Evolutionary conservation across 495 filamentous ascomycete genomes (phyloP).

Genomic region (Podospora bellae-mahoneyi): DNA sequence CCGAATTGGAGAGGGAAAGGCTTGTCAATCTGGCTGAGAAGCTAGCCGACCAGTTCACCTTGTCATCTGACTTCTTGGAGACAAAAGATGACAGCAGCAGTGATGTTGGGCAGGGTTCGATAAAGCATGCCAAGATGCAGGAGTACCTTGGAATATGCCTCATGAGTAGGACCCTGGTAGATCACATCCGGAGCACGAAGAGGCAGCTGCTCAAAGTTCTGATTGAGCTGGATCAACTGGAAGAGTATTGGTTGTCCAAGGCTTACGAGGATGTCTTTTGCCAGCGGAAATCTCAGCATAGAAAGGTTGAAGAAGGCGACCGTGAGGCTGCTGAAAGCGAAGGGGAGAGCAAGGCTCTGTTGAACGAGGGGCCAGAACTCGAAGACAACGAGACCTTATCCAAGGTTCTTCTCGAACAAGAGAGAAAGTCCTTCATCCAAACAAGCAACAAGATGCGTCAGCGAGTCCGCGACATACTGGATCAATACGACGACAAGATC

Average conservation of each 20-base stretch:
- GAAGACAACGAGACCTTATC: neutral
- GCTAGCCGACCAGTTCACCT: slow-evolving; percentile 16
- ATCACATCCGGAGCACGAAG: slow-evolving; percentile 15
- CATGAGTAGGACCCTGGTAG: slow-evolving; percentile 7
- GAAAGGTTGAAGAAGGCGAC: neutral
- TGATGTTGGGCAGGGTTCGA: too few species aligned
- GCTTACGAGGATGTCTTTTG: neutral
- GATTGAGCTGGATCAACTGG: neutral
- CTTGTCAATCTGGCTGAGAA: slow-evolving; percentile 1
- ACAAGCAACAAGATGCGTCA: slow-evolving; percentile 8
- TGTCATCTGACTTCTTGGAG: slow-evolving; percentile 11
- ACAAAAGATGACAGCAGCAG: neutral
- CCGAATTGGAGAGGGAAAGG: slow-evolving; percentile 13
- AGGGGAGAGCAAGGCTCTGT: neutral
- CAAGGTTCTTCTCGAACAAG: neutral
- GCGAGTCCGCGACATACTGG: slow-evolving; percentile 6
- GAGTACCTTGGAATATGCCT: slow-evolving; percentile 12
- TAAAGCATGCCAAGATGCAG: slow-evolving; percentile 5
- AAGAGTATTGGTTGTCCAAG: neutral
- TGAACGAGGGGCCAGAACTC: too few species aligned
- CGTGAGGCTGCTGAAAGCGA: neutral
- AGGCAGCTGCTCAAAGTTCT: slow-evolving; percentile 11
- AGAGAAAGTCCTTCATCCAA: neutral
- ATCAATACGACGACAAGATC: slow-evolving; percentile 20
- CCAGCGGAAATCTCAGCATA: too few species aligned